Evolutionary conservation across 345 rosid genomes (phyloP).

Genomic region (Brassica rapa): DNA sequence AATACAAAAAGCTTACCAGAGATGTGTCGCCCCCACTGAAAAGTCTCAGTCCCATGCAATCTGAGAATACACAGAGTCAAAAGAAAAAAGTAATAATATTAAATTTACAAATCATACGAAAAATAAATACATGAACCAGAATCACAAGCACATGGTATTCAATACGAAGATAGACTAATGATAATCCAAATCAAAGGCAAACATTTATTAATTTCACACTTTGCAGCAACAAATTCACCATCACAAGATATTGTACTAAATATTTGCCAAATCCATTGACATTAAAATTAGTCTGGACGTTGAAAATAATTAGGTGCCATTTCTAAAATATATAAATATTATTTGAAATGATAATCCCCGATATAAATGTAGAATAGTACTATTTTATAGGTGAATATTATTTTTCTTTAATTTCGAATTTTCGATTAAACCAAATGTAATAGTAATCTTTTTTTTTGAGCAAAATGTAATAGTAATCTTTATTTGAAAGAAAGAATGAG

Average conservation of each 20-base stretch:
- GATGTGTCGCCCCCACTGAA: slow-evolving; percentile 66
- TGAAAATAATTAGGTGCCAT: background rate
- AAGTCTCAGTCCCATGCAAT: slow-evolving; percentile 65
- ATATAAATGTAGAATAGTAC: no score
- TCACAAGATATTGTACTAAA: background rate
- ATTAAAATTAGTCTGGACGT: background rate
- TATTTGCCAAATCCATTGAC: background rate
- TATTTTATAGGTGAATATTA: background rate
- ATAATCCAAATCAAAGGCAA: background rate
- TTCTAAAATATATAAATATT: no score
- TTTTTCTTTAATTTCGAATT: no score
- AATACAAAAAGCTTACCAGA: slow-evolving; percentile 50
- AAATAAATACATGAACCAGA: background rate
- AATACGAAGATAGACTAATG: slow-evolving; percentile 20
- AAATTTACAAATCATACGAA: slow-evolving; percentile 13
- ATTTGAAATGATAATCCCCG: background rate
- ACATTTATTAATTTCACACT: slow-evolving; percentile 27
- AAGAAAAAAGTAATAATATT: slow-evolving; percentile 21
- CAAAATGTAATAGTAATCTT: no score
- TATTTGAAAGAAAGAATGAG: background rate
- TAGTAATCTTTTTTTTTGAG: no score
- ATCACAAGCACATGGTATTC: slow-evolving; percentile 32
- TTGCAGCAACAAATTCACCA: slow-evolving; percentile 1
- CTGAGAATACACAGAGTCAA: slow-evolving; percentile 46
- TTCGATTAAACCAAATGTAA: background rate